Evolutionary conservation across 495 filamentous ascomycete species (phyloP).

Genomic region (Talaromyces proteolyticus): DNA sequence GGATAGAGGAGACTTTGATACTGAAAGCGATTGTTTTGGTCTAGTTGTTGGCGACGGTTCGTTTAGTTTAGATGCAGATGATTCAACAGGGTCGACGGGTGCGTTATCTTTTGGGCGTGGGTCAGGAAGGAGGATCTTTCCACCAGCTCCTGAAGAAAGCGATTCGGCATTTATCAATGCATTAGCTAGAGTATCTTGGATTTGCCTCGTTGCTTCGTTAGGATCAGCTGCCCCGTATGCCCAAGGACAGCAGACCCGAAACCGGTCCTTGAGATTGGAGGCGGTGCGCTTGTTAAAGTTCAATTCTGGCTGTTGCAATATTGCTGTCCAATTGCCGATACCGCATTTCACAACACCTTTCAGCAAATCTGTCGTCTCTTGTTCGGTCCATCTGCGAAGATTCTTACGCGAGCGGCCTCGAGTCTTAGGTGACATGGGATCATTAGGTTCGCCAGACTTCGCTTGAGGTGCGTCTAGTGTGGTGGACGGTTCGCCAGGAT

Average conservation of each 20-base stretch:
- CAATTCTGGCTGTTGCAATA: conserved; percentile 68
- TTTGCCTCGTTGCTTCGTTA: conserved; percentile 39
- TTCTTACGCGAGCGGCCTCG: conserved; percentile 41
- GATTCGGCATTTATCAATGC: conserved; percentile 28
- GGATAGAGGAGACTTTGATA: conserved; percentile 9
- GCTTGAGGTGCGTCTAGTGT: conserved; percentile 1
- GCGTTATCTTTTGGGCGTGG: conserved; percentile 7
- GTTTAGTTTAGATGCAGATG: conserved; percentile 1
- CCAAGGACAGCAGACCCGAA: conserved; percentile 70
- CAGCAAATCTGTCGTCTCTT: conserved; percentile 73
- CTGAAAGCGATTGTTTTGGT: conserved; percentile 1
- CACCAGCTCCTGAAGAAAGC: conserved; percentile 15
- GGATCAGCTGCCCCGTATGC: conserved; percentile 40
- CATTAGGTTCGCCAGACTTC: conserved; percentile 14
- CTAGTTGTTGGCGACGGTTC: not conserved
- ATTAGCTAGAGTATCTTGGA: conserved; percentile 33
- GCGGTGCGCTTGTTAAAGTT: conserved; percentile 70
- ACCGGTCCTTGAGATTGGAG: conserved; percentile 82
- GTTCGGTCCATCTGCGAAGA: conserved; percentile 69
- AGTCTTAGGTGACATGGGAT: conserved; percentile 33
- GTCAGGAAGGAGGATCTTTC: conserved; percentile 21
- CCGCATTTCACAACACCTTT: conserved; percentile 76
- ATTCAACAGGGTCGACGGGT: not conserved
- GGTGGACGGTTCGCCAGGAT: not conserved
- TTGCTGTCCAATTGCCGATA: conserved; percentile 82